Evolutionary conservation across 2,329 filamentous ascomycete genomes (phyloP).

Genomic region (Stachybotrys chartarum): DNA sequence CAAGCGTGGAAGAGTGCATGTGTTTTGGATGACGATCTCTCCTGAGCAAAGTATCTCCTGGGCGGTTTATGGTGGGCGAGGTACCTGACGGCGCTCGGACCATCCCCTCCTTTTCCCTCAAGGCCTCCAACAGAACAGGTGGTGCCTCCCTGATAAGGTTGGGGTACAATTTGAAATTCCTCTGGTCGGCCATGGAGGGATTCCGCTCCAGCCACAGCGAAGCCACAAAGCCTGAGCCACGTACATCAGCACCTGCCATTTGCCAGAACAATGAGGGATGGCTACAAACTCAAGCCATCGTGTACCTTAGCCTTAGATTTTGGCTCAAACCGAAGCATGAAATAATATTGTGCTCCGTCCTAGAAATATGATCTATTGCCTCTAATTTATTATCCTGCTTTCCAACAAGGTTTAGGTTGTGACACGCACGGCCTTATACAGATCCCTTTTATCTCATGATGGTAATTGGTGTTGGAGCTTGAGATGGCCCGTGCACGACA

Average conservation of each 20-base stretch:
- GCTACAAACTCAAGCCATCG: no score
- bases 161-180: background rate
- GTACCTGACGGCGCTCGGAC: conserved; percentile 21
- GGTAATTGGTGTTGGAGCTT: background rate
- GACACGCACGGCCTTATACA: no score
- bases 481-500: background rate
- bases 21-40: conserved; percentile 17
- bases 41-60: conserved; percentile 16
- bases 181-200: background rate
- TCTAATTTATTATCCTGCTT: no score
- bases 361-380: no score
- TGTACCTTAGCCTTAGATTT: no score
- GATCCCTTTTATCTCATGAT: no score
- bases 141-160: background rate
- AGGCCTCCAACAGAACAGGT: background rate
- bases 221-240: background rate
- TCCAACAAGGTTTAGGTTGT: no score
- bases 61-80: conserved; percentile 8
- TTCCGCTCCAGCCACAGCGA: background rate
- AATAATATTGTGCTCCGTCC: no score
- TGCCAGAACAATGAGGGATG: no score
- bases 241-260: no score
- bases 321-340: no score
- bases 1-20: conserved; percentile 17
- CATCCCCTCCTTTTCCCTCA: conserved; percentile 22